Evolutionary conservation across 768 basidiomycete genomes (phyloP), one percentile per base, ranked within the genome.

Genomic region (Psilocybe azurescens): DNA sequence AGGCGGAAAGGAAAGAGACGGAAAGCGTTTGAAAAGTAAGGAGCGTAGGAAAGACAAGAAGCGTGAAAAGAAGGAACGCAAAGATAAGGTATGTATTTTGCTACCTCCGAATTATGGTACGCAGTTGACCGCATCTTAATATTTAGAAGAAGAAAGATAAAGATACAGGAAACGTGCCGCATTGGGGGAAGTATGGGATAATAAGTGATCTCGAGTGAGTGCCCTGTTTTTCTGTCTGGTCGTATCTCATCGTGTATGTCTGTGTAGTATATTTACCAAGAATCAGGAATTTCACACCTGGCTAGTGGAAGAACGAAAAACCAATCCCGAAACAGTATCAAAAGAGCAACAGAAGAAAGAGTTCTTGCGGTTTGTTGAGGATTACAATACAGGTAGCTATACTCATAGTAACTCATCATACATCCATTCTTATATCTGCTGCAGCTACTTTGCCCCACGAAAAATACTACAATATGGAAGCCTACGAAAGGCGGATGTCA

Each of bases 121-220:
- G 24, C 24, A 24, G 24, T 24, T 24, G 24, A 24, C 24, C 24
- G 24, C 24, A 24, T 24, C 24, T 24, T 24, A 24, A 24, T 24
- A 53, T 11, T 11, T 29, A 32, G 38, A 36, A 57, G 53, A 65
- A 85, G 78, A 79, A 89, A 77, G 88, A 88, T 74, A 85, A 86
- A 65, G 81, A 80, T 9, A 79, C 78, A 18, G 83, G 78, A 33
- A 76, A 78, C 29, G 83, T 84, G 9, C 79, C 86, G 16, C 89
- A 94, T 65, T 97, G 94, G 94, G 95, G 95, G 14, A 94, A 93
- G 74, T 90, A 91, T 74, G 95, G 95, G 2, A 83, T 93, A 58
- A 94, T 97, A 59, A 83, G 83, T 32, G 95, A 96, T 69, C 71
- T 84, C 3, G 94, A 97, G 95, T 97, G 67, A 70, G 92, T 81